Percentiles rank a stretch among this genome's conserved stretches.
Conservation (phyloP, 164 flowering plant genomes). For the Dillenia suffruticosa region DNA sequence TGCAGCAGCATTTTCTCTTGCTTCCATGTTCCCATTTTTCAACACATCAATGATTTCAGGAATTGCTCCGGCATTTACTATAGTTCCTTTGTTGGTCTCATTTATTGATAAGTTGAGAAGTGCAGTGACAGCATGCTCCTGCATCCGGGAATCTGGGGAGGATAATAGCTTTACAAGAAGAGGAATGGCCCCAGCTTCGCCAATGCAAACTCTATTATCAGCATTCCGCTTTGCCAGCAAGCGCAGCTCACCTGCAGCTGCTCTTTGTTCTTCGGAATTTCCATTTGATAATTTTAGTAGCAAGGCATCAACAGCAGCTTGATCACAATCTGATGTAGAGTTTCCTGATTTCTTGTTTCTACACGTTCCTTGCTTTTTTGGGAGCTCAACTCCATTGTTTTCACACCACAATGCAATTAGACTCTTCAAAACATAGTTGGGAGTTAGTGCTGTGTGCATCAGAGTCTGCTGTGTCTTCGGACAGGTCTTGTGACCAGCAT, state of each 20-base stretch:
- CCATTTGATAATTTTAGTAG: slow-evolving; percentile 46
- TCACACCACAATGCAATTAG: slow-evolving; percentile 85
- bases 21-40: slow-evolving; percentile 81
- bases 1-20: slow-evolving; percentile 95
- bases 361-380: slow-evolving; percentile 43
- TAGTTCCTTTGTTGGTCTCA: slow-evolving; percentile 75
- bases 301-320: slow-evolving; percentile 39
- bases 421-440: slow-evolving; percentile 78
- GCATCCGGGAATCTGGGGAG: slow-evolving; percentile 64
- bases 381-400: slow-evolving; percentile 73
- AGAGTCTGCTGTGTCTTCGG: slow-evolving; percentile 85
- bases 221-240: slow-evolving; percentile 83
- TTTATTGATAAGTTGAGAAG: slow-evolving; percentile 88
- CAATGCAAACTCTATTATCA: slow-evolving; percentile 72
- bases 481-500: slow-evolving; percentile 82
- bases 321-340: slow-evolving; percentile 54
- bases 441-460: slow-evolving; percentile 61
- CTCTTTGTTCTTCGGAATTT: slow-evolving; percentile 64
- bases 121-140: slow-evolving; percentile 98
- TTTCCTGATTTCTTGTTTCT: slow-evolving; percentile 36
- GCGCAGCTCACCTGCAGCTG: slow-evolving; percentile 89
- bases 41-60: slow-evolving; percentile 80
- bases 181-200: slow-evolving; percentile 87
- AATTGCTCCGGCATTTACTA: slow-evolving; percentile 83
- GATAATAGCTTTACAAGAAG: slow-evolving; percentile 67